phyloP scores from a whole-genome alignment of 2,329 filamentous ascomycete genomes.

The Aspergillus japonicus region DNA sequence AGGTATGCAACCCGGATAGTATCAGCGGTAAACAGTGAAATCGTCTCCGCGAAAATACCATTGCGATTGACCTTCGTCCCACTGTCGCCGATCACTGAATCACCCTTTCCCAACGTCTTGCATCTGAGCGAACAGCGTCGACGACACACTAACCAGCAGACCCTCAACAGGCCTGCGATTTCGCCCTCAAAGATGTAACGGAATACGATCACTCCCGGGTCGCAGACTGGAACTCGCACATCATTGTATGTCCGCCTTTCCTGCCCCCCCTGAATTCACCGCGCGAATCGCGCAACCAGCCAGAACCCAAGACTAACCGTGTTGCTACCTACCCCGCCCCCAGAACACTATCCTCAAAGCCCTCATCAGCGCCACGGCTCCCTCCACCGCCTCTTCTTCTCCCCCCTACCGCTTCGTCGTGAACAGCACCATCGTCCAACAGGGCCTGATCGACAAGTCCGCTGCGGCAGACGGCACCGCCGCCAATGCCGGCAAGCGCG shows the following conservation, averaged over 20 bases:
- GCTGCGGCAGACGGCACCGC: constrained; percentile 57
- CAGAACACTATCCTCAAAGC: constrained; percentile 44
- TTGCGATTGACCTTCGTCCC: no score
- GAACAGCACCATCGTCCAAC: constrained; percentile 98
- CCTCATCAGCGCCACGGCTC: constrained; percentile 43
- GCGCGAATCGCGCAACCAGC: not conserved
- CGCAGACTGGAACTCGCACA: constrained; percentile 82
- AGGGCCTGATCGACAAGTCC: constrained; percentile 57
- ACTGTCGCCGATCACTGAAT: no score
- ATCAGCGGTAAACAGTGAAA: not conserved
- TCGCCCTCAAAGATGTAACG: constrained; percentile 69
- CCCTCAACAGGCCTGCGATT: constrained; percentile 71
- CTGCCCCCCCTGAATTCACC: not conserved
- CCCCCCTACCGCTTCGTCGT: constrained; percentile 89
- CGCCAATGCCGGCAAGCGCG: constrained; percentile 73
- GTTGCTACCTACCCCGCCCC: not conserved
- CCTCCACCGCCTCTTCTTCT: constrained; percentile 34
- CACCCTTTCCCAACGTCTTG: not conserved
- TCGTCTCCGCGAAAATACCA: no score
- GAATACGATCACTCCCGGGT: constrained; percentile 87
- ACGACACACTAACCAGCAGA: not conserved
- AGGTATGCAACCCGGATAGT: constrained; percentile 56
- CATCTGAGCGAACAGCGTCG: not conserved
- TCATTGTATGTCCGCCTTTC: constrained; percentile 67
- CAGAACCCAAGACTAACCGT: not conserved